Base-by-base conservation (phyloP, 176 grass and related monocot species). In the Avena sativa region DNA sequence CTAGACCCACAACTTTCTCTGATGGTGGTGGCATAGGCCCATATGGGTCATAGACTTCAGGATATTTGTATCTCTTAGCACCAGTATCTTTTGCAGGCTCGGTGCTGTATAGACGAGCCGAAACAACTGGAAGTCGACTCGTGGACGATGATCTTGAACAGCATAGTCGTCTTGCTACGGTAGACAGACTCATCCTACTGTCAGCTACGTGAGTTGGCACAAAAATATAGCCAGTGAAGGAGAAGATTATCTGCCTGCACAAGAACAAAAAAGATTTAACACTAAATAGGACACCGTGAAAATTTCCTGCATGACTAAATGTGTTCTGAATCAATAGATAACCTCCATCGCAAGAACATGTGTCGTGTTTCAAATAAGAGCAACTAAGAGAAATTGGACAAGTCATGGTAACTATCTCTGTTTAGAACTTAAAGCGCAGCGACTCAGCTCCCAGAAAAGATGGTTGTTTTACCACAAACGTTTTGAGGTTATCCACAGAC, bases 31-130 rank as follows among this genome's bases (percentile, higher is more conserved):
- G 57, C 81, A 72, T 91, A 5, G 90, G 88, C 53, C 96, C 96
- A 78, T 87, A 98, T 13, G 96, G 96, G 6, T 94, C 90, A 63
- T 98, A 98, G 58, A 88, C 80, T 82, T 86, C 84, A 55, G 96
- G 96, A 53, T 94, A 98, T 30, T 87, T 96, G 87, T 90, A 98
- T 20, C 83, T 91, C 75, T 92, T 98, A 21, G 85, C 55, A 36
- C 85, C 83, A 0, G 78, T 83, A 11, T 91, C 89, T 72, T 78
- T 90, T 21, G 81, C 57, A 36, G 67, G 40, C 50, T 89, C 91
- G 0, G 86, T 70, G 80, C 86, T 86, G 81, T 92, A 92, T 26
- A 87, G 20, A 67, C 75, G 51, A 83, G 56, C 30, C 23, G 52
- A 88, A 66, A 86, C 5, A 57, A 56, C 48, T 25, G 83, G 64